These are phyloP conservation scores for Agrocybe chaxingu DNA, from an alignment of 768 basidiomycete species.

Conservation along the genomic window DNA sequence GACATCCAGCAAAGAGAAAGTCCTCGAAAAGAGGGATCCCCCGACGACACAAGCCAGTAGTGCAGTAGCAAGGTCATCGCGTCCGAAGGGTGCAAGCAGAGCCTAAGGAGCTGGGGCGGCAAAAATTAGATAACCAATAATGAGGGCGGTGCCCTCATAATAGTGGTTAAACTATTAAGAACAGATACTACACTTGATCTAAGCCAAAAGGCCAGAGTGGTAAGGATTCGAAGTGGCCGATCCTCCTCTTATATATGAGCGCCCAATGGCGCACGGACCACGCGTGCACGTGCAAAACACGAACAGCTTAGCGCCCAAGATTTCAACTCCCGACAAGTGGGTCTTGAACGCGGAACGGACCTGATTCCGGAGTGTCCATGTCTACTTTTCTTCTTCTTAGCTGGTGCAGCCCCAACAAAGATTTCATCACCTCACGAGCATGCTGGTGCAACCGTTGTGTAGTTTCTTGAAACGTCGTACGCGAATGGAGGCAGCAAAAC, in stretches of 20 bases:
- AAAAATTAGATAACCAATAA: slow-evolving; percentile 57
- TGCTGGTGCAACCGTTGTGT: too few species aligned
- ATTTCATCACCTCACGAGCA: too few species aligned
- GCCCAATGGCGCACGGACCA: background rate
- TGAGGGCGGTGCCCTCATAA: slow-evolving; percentile 53
- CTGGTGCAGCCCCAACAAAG: too few species aligned
- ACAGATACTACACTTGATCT: slow-evolving; percentile 98
- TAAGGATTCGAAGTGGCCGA: slow-evolving; percentile 35
- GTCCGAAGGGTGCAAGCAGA: slow-evolving; percentile 55
- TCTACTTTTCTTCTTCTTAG: too few species aligned
- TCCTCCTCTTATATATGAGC: slow-evolving; percentile 23
- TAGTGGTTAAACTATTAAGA: slow-evolving; percentile 81
- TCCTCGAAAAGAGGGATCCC: slow-evolving; percentile 32
- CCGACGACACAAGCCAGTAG: slow-evolving; percentile 56
- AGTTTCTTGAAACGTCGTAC: too few species aligned
- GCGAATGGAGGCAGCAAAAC: too few species aligned
- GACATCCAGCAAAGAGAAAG: slow-evolving; percentile 17
- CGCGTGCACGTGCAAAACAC: too few species aligned
- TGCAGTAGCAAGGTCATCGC: slow-evolving; percentile 51
- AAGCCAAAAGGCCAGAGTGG: slow-evolving; percentile 96
- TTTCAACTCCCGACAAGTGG: too few species aligned
- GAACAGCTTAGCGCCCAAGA: too few species aligned
- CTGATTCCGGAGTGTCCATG: too few species aligned
- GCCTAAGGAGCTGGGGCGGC: slow-evolving; percentile 47
- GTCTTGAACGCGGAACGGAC: too few species aligned